These are phyloP conservation scores for Cladophialophora carrionii DNA, from an alignment of 2,329 filamentous ascomycete species.

Conservation along the genomic window DNA sequence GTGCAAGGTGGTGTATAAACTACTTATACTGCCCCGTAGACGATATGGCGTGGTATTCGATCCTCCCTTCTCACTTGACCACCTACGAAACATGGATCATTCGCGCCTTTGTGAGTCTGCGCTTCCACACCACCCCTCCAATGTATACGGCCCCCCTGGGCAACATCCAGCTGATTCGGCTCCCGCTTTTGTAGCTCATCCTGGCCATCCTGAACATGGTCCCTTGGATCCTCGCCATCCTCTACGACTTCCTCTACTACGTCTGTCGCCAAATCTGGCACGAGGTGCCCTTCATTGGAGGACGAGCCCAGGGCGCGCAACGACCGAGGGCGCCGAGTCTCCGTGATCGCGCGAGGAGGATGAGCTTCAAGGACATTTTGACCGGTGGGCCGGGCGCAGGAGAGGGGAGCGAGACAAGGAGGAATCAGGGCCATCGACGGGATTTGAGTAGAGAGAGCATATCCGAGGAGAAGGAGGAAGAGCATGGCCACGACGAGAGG, in stretches of 20 bases:
- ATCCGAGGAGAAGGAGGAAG: constrained; percentile 13
- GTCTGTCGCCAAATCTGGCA: constrained; percentile 61
- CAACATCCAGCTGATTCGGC: background rate
- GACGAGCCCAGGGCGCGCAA: constrained; percentile 62
- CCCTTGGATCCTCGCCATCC: constrained; percentile 64
- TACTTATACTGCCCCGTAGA: background rate
- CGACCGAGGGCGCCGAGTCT: constrained; percentile 66
- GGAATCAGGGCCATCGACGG: constrained; percentile 7
- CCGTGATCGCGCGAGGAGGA: constrained; percentile 47
- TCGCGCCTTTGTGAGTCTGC: constrained; percentile 62
- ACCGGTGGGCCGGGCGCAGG: constrained; percentile 1
- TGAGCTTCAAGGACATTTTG: constrained; percentile 32
- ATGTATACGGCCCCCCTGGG: too few species aligned
- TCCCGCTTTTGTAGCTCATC: constrained; percentile 57
- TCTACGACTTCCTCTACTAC: constrained; percentile 68
- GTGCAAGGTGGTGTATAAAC: background rate
- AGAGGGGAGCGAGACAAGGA: constrained; percentile 2
- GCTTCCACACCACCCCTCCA: background rate
- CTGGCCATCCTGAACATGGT: constrained; percentile 64
- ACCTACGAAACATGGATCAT: constrained; percentile 65
- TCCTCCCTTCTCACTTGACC: constrained; percentile 62
- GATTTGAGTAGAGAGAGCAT: constrained; percentile 16
- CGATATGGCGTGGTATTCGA: constrained; percentile 66
- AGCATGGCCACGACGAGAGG: constrained; percentile 4
- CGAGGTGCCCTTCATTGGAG: constrained; percentile 63